Base-by-base conservation (phyloP, 768 basidiomycete genomes). In the Boletus rex-veris region DNA sequence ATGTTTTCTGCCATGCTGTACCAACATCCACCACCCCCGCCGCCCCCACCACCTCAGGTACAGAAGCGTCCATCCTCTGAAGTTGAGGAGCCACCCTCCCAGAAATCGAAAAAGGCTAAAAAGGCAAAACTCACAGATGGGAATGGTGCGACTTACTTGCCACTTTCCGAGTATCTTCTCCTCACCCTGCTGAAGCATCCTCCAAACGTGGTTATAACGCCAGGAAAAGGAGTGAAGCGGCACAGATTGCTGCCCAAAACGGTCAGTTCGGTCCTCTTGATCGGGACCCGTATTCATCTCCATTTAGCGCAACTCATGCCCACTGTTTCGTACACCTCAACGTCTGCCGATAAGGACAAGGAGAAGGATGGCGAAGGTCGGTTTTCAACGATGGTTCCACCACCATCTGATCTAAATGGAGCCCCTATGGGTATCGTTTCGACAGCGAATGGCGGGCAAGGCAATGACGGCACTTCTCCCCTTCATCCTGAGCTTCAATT, bases 221-320 rank as follows among this genome's bases (percentile, higher is more conserved):
- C 48, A 88, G 85, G 75, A 89, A 87, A 70, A 84, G 87, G 53
- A 84, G 71, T 57, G 87, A 89, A 53, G 82, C 83, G 24, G 84
- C 83, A 2, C 80, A 83, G 60, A 81, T 82, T 62, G 78, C 80
- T 30, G 81, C 82, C 40, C 80, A 84, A 64, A 84, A 82, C 61
- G 84, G 87, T 88, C 63, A 15, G 70, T 54, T 46, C 42, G 31
- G 52, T 61, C 43, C 33, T 48, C 46, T 42, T 4, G 41, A 60
- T 57, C 39, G 31, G 53, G 48, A 48, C 53, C 45, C 45, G 54
- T 43, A 41, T 49, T 67, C 58, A 59, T 51, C 40, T 24, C 51
- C 57, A 55, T 58, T 21, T 54, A 80, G 79, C 76, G 24, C 76
- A 78, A 66, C 67, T 76, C 49, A 71, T 77, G 65, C 75, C 78